Conservation (phyloP, 179 eudicot genomes). For the Beta corolliflora region DNA sequence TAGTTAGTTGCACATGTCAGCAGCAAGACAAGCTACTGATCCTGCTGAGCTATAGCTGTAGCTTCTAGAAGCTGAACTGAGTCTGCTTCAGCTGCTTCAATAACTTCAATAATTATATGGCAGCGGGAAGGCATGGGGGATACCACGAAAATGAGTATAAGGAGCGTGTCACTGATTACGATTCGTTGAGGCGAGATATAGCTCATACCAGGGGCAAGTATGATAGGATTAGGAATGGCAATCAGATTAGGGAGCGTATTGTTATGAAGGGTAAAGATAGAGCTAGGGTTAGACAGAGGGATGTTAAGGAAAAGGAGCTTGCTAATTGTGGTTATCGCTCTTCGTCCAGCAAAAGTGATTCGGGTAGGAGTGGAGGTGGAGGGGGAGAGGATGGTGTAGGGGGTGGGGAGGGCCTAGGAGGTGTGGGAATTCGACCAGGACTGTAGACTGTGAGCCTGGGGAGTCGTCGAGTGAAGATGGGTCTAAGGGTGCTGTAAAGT, state of each 20-base stretch:
- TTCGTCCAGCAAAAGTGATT: constrained; percentile 68
- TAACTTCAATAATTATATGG: constrained; percentile 64
- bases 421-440: constrained; percentile 33
- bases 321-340: constrained; percentile 53
- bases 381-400: neutral
- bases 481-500: constrained; percentile 69
- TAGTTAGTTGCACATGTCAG: no score
- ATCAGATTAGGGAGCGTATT: constrained; percentile 29
- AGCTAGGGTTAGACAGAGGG: constrained; percentile 68
- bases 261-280: constrained; percentile 36
- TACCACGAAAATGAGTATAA: constrained; percentile 48
- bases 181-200: constrained; percentile 41
- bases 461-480: constrained; percentile 93
- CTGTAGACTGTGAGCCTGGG: constrained; percentile 84
- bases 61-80: no score
- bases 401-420: constrained; percentile 46
- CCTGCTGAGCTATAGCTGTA: no score
- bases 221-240: constrained; percentile 45
- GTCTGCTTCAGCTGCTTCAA: no score
- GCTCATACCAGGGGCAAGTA: constrained; percentile 41
- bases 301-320: constrained; percentile 64
- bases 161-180: constrained; percentile 49
- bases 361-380: constrained; percentile 54
- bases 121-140: constrained; percentile 64
- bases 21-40: no score